Percentiles rank a stretch among this genome's conserved stretches.
Conservation (phyloP, 2,329 filamentous ascomycete species). For the Alternaria viburni region DNA sequence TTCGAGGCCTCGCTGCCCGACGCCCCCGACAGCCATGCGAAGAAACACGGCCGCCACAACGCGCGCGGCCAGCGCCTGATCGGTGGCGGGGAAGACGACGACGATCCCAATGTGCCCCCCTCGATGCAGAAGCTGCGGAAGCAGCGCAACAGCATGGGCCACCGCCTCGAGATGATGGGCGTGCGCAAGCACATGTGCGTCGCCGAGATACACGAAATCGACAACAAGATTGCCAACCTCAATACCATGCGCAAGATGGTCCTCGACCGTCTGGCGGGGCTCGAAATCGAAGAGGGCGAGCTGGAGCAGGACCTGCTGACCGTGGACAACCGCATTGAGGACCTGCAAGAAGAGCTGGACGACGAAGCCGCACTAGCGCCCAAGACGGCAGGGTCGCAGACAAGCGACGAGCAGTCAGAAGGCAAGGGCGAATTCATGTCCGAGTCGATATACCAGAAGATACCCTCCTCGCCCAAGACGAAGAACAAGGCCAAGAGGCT, state of each 20-base stretch:
- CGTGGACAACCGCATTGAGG: slow-evolving; percentile 67
- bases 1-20: slow-evolving; percentile 92
- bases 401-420: slow-evolving; percentile 62
- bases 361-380: slow-evolving; percentile 56
- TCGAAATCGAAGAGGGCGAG: slow-evolving; percentile 90
- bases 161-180: slow-evolving; percentile 87
- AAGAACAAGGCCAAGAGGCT: slow-evolving; percentile 60
- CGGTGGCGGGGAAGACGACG: slow-evolving; percentile 62
- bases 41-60: slow-evolving; percentile 68
- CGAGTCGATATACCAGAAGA: slow-evolving; percentile 93
- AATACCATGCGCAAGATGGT: slow-evolving; percentile 93
- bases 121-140: slow-evolving; percentile 76
- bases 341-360: slow-evolving; percentile 65
- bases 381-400: slow-evolving; percentile 47
- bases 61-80: slow-evolving; percentile 80
- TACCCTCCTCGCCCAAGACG: slow-evolving; percentile 64
- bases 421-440: slow-evolving; percentile 80
- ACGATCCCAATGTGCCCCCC: slow-evolving; percentile 64
- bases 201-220: slow-evolving; percentile 93
- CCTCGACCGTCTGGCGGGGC: slow-evolving; percentile 79
- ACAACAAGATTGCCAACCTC: slow-evolving; percentile 94
- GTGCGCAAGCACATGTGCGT: slow-evolving; percentile 98
- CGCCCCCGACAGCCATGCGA: slow-evolving; percentile 59
- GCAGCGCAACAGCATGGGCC: slow-evolving; percentile 79
- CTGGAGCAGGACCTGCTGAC: slow-evolving; percentile 81